These are phyloP conservation scores for Dissophora ornata DNA, from an alignment of 192 early-diverging fungal genomes.

Conservation along the genomic window DNA sequence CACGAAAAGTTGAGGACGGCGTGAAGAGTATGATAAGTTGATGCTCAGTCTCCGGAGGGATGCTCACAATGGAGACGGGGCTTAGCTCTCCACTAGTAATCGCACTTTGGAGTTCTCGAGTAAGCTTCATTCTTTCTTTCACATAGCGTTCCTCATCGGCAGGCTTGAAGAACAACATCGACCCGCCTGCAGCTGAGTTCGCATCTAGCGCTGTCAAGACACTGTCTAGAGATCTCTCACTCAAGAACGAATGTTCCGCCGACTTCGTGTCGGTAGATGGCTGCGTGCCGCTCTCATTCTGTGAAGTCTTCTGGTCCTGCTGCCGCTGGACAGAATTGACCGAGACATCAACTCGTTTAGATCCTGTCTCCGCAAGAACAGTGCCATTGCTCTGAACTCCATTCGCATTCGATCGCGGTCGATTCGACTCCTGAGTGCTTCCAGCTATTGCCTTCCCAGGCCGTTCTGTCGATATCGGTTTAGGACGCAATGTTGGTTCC, in stretches of 20 bases:
- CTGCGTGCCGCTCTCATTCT: not conserved
- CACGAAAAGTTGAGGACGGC: slow-evolving; percentile 64
- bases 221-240: slow-evolving; percentile 61
- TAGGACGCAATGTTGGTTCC: slow-evolving; percentile 11
- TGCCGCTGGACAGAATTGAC: slow-evolving; percentile 7
- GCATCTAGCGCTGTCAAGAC: slow-evolving; percentile 73
- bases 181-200: slow-evolving; percentile 61
- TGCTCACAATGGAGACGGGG: slow-evolving; percentile 67
- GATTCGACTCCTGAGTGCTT: not conserved
- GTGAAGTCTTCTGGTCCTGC: slow-evolving; percentile 24
- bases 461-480: not conserved
- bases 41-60: slow-evolving; percentile 72
- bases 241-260: slow-evolving; percentile 3
- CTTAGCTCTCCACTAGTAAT: slow-evolving; percentile 77
- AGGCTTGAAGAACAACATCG: slow-evolving; percentile 75
- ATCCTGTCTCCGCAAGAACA: not conserved
- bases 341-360: slow-evolving; percentile 8
- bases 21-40: slow-evolving; percentile 84
- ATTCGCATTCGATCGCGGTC: slow-evolving; percentile 2
- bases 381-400: not conserved
- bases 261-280: not conserved
- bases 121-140: slow-evolving; percentile 71
- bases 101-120: slow-evolving; percentile 77
- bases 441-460: not conserved
- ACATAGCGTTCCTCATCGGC: slow-evolving; percentile 81